phyloP scores from a whole-genome alignment of 768 basidiomycete genomes.

The Podaxis sp. region DNA sequence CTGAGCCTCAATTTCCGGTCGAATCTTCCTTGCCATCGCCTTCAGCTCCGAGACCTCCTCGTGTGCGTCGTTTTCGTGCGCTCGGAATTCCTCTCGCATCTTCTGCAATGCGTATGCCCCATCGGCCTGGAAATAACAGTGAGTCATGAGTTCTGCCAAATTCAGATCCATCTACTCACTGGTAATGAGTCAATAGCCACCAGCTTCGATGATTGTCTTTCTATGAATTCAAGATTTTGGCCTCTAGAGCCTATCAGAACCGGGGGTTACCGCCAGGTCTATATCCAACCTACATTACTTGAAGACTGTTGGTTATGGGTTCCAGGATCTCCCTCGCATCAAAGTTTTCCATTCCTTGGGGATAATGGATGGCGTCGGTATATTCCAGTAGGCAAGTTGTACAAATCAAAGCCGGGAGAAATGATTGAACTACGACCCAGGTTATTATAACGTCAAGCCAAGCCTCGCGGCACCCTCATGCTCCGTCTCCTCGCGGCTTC shows the following conservation, averaged over 20 bases:
- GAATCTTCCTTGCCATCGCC: conserved; percentile 18
- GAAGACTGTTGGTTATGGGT: background rate
- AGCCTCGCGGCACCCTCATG: conserved; percentile 25
- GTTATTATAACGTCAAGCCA: background rate
- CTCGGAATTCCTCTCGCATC: conserved; percentile 20
- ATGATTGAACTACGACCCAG: background rate
- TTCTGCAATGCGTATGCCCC: conserved; percentile 18
- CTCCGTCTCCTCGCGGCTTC: background rate
- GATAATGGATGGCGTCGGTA: background rate
- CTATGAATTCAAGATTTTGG: conserved; percentile 1
- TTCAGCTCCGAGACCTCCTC: conserved; percentile 18
- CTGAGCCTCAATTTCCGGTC: conserved; percentile 15
- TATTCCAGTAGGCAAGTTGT: background rate
- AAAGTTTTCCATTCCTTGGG: conserved; percentile 1
- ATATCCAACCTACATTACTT: background rate
- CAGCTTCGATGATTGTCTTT: conserved; percentile 1
- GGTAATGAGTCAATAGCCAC: background rate
- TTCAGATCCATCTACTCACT: background rate
- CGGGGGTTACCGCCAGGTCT: background rate
- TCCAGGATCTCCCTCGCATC: background rate
- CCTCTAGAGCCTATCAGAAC: background rate
- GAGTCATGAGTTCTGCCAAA: background rate
- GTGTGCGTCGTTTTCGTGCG: conserved; percentile 18
- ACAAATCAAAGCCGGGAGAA: background rate
- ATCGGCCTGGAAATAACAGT: conserved; percentile 12